Percentiles rank a stretch among this genome's conserved stretches.
phyloP scores from a whole-genome alignment of 257 asterid genomes.

The Jacaranda mimosifolia region DNA sequence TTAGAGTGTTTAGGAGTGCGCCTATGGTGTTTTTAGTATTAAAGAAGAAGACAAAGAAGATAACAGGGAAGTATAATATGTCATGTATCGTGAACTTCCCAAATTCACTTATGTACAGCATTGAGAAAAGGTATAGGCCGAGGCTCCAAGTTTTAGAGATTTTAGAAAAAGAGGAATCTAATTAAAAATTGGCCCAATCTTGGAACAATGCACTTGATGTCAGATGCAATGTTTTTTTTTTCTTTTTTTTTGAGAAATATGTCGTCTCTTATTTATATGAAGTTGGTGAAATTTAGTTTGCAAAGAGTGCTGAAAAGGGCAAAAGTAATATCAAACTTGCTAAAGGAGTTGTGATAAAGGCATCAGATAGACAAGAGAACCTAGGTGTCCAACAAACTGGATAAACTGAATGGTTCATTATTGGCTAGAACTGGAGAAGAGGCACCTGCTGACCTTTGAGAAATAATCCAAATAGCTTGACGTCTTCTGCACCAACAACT shows the following conservation, averaged over 20 bases:
- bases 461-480: too few relatives aligned
- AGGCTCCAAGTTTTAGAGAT: conserved; percentile 29
- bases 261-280: conserved; percentile 30
- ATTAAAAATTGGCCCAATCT: conserved; percentile 28
- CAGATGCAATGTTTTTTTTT: conserved; percentile 20
- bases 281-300: conserved; percentile 33
- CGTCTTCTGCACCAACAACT: too few relatives aligned
- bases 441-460: too few relatives aligned
- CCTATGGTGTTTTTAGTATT: too few relatives aligned
- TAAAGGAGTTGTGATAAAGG: too few relatives aligned
- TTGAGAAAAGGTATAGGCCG: conserved; percentile 36
- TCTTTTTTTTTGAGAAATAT: conserved; percentile 28
- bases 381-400: too few relatives aligned
- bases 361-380: too few relatives aligned
- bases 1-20: too few relatives aligned
- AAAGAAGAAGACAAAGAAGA: too few relatives aligned
- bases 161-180: conserved; percentile 35
- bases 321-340: background rate
- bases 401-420: too few relatives aligned
- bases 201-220: background rate
- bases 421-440: too few relatives aligned
- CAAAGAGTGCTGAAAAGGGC: background rate
- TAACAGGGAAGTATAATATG: conserved; percentile 33
- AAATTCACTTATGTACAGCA: conserved; percentile 1
- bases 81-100: conserved; percentile 28